Percentiles rank a stretch among this genome's conserved stretches.
phyloP scores from a whole-genome alignment of 768 basidiomycete species.

The Russula abietina region DNA sequence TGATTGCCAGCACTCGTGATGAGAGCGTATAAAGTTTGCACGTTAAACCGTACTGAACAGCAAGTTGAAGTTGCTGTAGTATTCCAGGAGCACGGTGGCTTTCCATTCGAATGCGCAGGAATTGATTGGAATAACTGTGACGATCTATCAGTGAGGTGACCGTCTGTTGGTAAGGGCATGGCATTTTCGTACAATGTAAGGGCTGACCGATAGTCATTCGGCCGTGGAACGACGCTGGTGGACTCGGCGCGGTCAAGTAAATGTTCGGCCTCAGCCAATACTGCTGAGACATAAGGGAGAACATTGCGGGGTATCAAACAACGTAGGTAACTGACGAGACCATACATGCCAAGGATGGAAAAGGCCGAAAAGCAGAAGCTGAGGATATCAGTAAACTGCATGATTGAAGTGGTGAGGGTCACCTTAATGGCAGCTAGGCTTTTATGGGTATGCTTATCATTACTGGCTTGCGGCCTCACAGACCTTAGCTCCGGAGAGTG shows the following conservation, averaged over 20 bases:
- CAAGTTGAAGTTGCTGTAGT: constrained; percentile 1
- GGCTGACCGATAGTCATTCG: not conserved
- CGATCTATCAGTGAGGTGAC: not conserved
- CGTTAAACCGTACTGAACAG: not conserved
- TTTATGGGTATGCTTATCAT: no score
- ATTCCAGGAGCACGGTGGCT: constrained; percentile 1
- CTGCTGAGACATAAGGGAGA: not conserved
- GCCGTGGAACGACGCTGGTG: not conserved
- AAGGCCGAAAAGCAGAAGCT: not conserved
- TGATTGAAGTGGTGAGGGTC: not conserved
- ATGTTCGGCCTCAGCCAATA: not conserved
- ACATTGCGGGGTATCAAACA: not conserved
- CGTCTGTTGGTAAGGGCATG: no score
- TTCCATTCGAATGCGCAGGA: constrained; percentile 1
- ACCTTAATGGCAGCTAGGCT: not conserved
- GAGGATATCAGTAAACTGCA: not conserved
- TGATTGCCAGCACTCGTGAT: no score
- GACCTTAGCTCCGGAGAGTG: no score
- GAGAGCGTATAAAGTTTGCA: no score
- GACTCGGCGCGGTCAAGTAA: not conserved
- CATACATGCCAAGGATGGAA: not conserved
- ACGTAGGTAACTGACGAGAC: not conserved
- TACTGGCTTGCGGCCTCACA: no score
- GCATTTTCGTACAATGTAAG: not conserved
- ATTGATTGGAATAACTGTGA: not conserved